Evolutionary conservation across 805 yeast species (phyloP), one percentile per base, ranked within the genome.

Genomic region (Starmerella ratchasimensis): DNA sequence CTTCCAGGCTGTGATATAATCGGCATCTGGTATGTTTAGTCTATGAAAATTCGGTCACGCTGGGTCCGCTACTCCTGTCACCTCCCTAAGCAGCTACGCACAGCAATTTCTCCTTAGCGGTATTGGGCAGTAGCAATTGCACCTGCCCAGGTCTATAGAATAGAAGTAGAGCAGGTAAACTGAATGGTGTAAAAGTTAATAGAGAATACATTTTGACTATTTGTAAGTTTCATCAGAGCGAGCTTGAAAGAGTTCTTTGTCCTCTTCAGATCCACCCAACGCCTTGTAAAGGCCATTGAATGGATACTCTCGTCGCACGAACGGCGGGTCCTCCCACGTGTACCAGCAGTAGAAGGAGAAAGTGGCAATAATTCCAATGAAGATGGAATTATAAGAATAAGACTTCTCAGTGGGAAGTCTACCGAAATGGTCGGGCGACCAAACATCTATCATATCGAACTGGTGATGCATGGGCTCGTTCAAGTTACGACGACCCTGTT

Each of bases 401-500:
- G 93, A 93, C 23, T 71, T 67, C 32, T 58, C 54, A 58, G 79
- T 77, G 28, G 69, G 61, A 24, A 74, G 78, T 27, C 64, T 57
- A 49, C 74, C 73, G 56, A 65, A 72, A 53, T 74, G 69, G 53
- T 81, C 93, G 10, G 93, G 90, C 7, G 93, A 71, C 93, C 93
- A 81, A 67, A 80, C 68, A 57, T 81, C 86, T 53, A 75, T 65
- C 57, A 71, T 62, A 53, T 81, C 94, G 48, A 76, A 79, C 50
- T 75, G 72, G 38, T 74, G 72, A 55, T 74, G 75, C 46, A 80
- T 57, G 13, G 83, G 80, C 45, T 81, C 84, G 46, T 72, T 69
- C 47, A 71, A 65, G 64, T 81, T 80, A 61, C 93, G 74, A 63
- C 88, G 71, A 57, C 76, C 71, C 60, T 80, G 93, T 50, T 64